phyloP scores from a whole-genome alignment of 192 early-diverging fungal genomes.

The Linnemannia zychae region DNA sequence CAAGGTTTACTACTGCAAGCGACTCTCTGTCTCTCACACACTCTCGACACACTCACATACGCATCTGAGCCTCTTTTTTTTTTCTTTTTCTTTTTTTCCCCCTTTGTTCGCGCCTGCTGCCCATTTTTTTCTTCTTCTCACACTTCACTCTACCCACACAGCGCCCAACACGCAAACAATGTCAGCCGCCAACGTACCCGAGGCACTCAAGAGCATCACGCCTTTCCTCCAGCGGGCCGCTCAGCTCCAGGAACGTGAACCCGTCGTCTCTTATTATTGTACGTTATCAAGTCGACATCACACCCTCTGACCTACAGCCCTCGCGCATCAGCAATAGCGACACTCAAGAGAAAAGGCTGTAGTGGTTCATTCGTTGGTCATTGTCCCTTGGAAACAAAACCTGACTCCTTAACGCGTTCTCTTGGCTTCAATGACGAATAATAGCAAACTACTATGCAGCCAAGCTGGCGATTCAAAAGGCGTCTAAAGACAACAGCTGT shows the following conservation, averaged over 20 bases:
- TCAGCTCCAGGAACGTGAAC: conserved; percentile 85
- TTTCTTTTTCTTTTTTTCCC: not conserved
- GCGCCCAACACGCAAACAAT: conserved; percentile 1
- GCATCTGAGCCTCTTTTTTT: not conserved
- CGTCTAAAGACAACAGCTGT: conserved; percentile 67
- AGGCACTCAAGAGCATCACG: conserved; percentile 74
- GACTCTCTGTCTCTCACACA: too few relatives aligned
- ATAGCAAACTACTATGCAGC: conserved; percentile 90
- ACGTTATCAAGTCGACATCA: conserved; percentile 32
- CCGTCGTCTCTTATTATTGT: conserved; percentile 96
- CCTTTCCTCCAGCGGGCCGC: conserved; percentile 87
- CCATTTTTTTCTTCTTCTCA: not conserved
- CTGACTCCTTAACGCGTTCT: not conserved
- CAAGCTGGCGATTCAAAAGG: conserved; percentile 78
- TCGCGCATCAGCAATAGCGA: not conserved
- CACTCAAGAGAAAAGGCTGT: not conserved
- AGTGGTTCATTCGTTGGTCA: not conserved
- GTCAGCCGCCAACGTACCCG: conserved; percentile 63
- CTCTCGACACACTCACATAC: too few relatives aligned
- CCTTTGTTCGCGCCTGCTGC: not conserved
- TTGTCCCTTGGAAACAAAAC: not conserved
- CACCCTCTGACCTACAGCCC: not conserved
- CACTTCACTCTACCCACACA: not conserved
- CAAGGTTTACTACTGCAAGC: not conserved
- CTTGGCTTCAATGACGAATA: not conserved